Evolutionary conservation across 2,329 filamentous ascomycete genomes (phyloP).

Genomic region (Colletotrichum magnum): DNA sequence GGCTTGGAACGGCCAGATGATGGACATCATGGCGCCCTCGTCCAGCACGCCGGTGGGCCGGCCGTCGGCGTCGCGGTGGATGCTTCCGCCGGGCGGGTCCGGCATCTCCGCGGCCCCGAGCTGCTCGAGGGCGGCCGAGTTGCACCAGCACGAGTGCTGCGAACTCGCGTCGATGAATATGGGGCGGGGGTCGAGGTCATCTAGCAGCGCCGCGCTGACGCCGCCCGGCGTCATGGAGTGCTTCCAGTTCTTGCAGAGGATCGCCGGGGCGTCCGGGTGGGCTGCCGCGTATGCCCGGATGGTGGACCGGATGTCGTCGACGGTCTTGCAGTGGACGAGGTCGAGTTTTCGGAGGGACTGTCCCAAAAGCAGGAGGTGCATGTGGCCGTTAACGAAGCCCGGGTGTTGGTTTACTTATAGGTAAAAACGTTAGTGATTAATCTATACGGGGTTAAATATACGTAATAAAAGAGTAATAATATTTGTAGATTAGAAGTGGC

Average conservation of each 20-base stretch:
- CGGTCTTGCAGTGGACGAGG: constrained; percentile 51
- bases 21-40: constrained; percentile 56
- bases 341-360: constrained; percentile 56
- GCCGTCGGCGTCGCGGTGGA: constrained; percentile 56
- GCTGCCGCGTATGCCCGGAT: constrained; percentile 52
- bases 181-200: constrained; percentile 59
- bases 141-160: constrained; percentile 62
- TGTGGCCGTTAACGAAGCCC: constrained; percentile 60
- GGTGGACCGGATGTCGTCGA: constrained; percentile 53
- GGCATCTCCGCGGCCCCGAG: constrained; percentile 54
- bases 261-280: constrained; percentile 53
- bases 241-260: constrained; percentile 60
- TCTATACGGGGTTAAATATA: no score
- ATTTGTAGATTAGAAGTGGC: no score
- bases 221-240: constrained; percentile 57
- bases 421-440: no score
- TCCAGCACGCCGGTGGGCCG: constrained; percentile 56
- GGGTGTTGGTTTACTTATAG: no score
- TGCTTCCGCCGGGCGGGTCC: constrained; percentile 58
- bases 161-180: constrained; percentile 61
- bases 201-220: constrained; percentile 56
- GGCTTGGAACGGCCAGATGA: constrained; percentile 59
- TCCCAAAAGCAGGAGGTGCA: constrained; percentile 59
- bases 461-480: no score
- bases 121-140: constrained; percentile 57